These are phyloP conservation scores for Sugiyamaella sp. DNA, from an alignment of 1,139 yeast genomes.

Conservation along the genomic window DNA sequence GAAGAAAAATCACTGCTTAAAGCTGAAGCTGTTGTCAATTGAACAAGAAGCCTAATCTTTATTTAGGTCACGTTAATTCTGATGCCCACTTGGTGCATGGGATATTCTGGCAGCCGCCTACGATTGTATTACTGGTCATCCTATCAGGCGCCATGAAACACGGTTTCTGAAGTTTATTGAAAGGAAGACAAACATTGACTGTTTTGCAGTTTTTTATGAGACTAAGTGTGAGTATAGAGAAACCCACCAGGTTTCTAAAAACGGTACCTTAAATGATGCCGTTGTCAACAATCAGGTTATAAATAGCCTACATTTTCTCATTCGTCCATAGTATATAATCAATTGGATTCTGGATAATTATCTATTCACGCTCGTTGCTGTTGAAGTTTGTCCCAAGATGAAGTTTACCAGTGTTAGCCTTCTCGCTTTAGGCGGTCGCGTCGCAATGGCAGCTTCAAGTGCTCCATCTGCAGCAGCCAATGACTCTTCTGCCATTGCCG, in stretches of 20 bases:
- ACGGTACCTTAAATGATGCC: neutral
- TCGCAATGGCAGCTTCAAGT: neutral
- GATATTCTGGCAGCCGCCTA: neutral
- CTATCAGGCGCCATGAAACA: neutral
- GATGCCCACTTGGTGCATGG: no score
- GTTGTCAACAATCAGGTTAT: neutral
- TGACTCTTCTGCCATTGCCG: neutral
- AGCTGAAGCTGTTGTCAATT: no score
- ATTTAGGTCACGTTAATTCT: no score
- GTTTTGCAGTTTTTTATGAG: neutral
- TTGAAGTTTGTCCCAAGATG: neutral
- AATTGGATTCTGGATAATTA: neutral
- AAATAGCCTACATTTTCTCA: neutral
- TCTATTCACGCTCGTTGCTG: neutral
- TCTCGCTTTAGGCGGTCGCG: neutral
- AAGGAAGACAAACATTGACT: neutral
- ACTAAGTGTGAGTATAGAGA: neutral
- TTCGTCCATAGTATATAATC: neutral
- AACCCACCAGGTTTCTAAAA: conserved; percentile 4
- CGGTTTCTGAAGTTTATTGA: neutral
- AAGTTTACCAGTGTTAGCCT: neutral
- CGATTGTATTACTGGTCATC: no score
- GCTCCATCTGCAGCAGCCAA: neutral
- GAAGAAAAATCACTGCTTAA: no score
- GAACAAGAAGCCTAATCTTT: no score